phyloP scores from a whole-genome alignment of 2,329 filamentous ascomycete genomes.

The Penicillium sp. region DNA sequence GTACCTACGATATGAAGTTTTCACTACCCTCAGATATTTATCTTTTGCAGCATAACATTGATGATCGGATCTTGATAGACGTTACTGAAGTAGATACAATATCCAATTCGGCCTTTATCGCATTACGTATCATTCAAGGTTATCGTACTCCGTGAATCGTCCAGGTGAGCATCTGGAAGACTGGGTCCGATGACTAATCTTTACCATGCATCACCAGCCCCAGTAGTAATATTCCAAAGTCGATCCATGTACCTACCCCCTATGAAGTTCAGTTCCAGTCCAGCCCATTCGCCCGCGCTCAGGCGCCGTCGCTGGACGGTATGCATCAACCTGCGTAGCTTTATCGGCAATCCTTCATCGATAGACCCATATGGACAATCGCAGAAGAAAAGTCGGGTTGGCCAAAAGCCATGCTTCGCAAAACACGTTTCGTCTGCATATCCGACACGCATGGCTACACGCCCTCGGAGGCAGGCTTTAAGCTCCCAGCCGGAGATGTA shows the following conservation, averaged over 20 bases:
- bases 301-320: neutral
- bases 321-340: conserved; percentile 1
- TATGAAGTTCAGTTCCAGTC: conserved; percentile 3
- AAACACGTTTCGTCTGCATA: conserved; percentile 58
- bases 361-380: neutral
- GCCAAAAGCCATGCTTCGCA: conserved; percentile 29
- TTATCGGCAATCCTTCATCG: neutral
- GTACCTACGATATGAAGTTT: neutral
- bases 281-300: conserved; percentile 5
- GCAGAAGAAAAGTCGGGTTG: neutral
- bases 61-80: neutral
- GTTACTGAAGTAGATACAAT: neutral
- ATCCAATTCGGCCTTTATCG: neutral
- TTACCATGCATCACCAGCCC: conserved; percentile 1
- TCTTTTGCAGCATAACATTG: neutral
- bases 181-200: conserved; percentile 27
- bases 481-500: conserved; percentile 57
- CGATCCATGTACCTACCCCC: neutral
- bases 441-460: conserved; percentile 60
- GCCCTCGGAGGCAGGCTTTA: conserved; percentile 49
- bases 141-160: neutral
- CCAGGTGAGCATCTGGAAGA: conserved; percentile 6
- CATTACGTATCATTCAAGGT: neutral
- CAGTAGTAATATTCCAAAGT: neutral
- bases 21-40: neutral